A percentile compares a stretch with the other conserved stretches of the same genome.
Conservation (phyloP, 1,139 yeast genomes). For the Magnusiomyces sp. region DNA sequence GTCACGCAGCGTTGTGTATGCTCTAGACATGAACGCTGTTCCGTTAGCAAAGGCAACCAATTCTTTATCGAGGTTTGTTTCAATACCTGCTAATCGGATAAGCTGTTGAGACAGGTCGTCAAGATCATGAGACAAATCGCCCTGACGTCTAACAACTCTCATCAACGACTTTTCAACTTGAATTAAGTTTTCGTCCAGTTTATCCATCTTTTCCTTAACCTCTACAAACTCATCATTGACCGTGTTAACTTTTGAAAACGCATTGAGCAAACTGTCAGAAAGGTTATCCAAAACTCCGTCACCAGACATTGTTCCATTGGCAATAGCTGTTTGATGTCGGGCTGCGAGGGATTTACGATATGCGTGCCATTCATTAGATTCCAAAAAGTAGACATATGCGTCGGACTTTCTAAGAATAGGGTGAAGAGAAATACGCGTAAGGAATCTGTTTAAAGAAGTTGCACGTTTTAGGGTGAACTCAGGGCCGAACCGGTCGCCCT, state of each 20-base stretch:
- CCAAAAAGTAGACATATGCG: conserved; percentile 66
- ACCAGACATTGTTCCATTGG: conserved; percentile 14
- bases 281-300: conserved; percentile 48
- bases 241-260: conserved; percentile 69
- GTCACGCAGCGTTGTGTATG: conserved; percentile 43
- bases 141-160: conserved; percentile 64
- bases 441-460: conserved; percentile 70
- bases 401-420: conserved; percentile 63
- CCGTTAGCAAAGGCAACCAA: conserved; percentile 49
- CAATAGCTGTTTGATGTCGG: conserved; percentile 16
- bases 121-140: conserved; percentile 65
- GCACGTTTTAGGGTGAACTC: conserved; percentile 80
- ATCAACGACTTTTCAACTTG: conserved; percentile 73
- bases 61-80: conserved; percentile 39
- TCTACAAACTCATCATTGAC: conserved; percentile 69
- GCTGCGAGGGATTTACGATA: conserved; percentile 49
- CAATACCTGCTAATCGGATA: conserved; percentile 54
- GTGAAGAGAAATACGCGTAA: conserved; percentile 65
- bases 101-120: conserved; percentile 64
- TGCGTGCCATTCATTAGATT: conserved; percentile 76
- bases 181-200: conserved; percentile 70
- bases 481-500: conserved; percentile 82
- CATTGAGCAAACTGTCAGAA: conserved; percentile 86
- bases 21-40: conserved; percentile 41
- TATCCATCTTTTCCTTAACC: conserved; percentile 72